Evolutionary conservation across 2,329 filamentous ascomycete genomes (phyloP).

Genomic region (Ustulina deusta): DNA sequence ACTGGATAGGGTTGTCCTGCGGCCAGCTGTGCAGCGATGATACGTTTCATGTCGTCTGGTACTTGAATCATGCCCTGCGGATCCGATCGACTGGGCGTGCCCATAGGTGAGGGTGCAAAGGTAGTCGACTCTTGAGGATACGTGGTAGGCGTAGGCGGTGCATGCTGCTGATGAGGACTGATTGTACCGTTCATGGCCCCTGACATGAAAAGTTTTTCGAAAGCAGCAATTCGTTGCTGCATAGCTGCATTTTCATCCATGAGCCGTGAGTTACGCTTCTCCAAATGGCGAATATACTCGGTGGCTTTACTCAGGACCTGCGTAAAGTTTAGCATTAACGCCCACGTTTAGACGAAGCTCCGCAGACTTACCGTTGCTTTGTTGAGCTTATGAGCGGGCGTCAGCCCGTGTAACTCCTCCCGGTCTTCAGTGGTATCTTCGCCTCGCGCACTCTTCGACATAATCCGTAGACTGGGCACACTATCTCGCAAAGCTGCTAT

Average conservation of each 20-base stretch:
- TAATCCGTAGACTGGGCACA: constrained; percentile 88
- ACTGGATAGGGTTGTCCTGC: constrained; percentile 65
- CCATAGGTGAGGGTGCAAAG: constrained; percentile 60
- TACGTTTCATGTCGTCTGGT: constrained; percentile 74
- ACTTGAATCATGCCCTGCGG: constrained; percentile 72
- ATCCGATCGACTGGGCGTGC: constrained; percentile 56
- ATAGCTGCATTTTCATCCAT: constrained; percentile 84
- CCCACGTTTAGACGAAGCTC: constrained; percentile 1
- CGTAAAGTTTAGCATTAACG: constrained; percentile 39
- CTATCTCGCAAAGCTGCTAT: constrained; percentile 92
- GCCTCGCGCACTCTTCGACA: constrained; percentile 77
- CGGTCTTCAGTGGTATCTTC: constrained; percentile 79
- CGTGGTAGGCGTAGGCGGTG: constrained; percentile 65
- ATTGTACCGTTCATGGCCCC: constrained; percentile 76
- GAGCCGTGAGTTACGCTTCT: constrained; percentile 87
- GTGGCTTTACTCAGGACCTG: constrained; percentile 91
- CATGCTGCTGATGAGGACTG: constrained; percentile 62
- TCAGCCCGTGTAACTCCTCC: constrained; percentile 83
- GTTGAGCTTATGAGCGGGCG: constrained; percentile 93
- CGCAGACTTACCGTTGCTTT: constrained; percentile 80
- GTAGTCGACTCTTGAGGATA: constrained; percentile 59
- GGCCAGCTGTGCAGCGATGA: constrained; percentile 68
- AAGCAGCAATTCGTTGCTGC: constrained; percentile 80
- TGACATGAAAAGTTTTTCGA: constrained; percentile 82
- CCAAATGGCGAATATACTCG: constrained; percentile 93